Percentiles rank a stretch among this genome's conserved stretches.
Conservation (phyloP, 1,284 basidiomycete species). For the Apiotrichum laibachii region DNA sequence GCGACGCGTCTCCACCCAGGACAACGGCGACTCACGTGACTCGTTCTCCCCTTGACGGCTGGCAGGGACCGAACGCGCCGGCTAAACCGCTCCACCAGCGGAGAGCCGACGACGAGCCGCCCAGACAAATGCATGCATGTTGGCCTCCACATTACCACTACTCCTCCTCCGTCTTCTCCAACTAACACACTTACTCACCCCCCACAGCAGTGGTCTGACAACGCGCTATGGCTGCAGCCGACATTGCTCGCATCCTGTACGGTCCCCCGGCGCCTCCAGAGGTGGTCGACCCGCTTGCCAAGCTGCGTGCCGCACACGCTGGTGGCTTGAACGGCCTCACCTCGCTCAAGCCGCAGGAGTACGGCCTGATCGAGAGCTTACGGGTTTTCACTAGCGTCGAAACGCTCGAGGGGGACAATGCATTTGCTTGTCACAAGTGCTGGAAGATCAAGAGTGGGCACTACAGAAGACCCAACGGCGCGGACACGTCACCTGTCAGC, state of each 20-base stretch:
- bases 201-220: no score
- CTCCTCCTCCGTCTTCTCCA: no score
- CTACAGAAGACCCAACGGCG: constrained; percentile 22
- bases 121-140: no score
- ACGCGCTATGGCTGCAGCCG: no score
- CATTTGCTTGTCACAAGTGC: constrained; percentile 86
- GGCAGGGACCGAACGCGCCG: no score
- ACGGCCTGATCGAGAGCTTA: constrained; percentile 60
- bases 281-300: constrained; percentile 40
- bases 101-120: no score
- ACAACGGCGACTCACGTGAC: no score
- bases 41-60: no score
- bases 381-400: constrained; percentile 86
- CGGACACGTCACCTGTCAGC: not conserved
- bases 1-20: no score
- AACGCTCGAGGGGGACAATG: constrained; percentile 86
- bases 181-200: no score
- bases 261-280: constrained; percentile 28
- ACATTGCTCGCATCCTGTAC: constrained; percentile 47
- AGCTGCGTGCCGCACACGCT: constrained; percentile 36
- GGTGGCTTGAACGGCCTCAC: constrained; percentile 20
- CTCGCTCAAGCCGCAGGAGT: constrained; percentile 13
- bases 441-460: constrained; percentile 64
- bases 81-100: no score
- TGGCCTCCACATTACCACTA: no score